Evolutionary conservation across 345 rosid species (phyloP).

Genomic region (Corchorus capsularis): DNA sequence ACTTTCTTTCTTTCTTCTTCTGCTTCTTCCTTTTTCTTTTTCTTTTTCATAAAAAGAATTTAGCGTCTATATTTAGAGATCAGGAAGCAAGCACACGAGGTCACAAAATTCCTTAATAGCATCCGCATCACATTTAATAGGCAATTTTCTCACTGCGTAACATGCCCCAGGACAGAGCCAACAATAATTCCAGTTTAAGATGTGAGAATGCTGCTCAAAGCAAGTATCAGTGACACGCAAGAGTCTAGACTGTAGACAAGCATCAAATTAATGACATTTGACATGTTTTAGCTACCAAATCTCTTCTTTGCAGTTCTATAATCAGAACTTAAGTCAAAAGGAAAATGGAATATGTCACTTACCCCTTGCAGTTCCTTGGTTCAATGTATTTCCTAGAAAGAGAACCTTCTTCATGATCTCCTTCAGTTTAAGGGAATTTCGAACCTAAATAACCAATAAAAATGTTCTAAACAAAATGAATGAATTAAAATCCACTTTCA

Average conservation of each 20-base stretch:
- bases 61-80: constrained; percentile 2
- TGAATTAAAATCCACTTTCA: background rate
- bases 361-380: constrained; percentile 99
- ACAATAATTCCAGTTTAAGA: constrained; percentile 7
- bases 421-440: constrained; percentile 76
- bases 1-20: too few relatives aligned
- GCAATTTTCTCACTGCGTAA: background rate
- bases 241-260: background rate
- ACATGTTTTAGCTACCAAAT: background rate
- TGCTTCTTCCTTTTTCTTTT: too few relatives aligned
- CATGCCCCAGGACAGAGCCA: background rate
- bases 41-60: background rate
- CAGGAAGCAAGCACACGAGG: constrained; percentile 7
- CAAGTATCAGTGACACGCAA: background rate
- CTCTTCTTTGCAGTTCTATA: background rate
- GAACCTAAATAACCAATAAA: constrained; percentile 58
- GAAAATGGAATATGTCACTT: constrained; percentile 20
- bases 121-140: background rate
- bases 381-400: constrained; percentile 81
- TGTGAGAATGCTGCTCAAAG: background rate
- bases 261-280: background rate
- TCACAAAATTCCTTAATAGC: background rate
- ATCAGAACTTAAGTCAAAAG: background rate
- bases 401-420: constrained; percentile 96
- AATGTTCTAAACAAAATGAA: constrained; percentile 20